Conservation (phyloP, 495 filamentous ascomycete species). For the Aspergillus taichungensis region DNA sequence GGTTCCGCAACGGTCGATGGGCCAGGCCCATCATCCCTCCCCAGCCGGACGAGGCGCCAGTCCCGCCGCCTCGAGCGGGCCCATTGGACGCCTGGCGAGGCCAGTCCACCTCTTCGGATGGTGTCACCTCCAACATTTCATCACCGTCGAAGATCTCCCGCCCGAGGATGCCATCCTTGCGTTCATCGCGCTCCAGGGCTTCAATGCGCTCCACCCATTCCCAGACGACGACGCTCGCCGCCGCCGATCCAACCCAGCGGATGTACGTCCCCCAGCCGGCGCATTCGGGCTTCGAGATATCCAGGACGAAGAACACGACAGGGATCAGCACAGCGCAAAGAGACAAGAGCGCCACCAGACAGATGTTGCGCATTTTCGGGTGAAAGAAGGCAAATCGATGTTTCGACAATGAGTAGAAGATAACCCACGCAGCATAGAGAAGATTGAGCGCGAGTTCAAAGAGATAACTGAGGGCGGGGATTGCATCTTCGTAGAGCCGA, state of each 20-base stretch:
- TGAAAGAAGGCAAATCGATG: constrained; percentile 92
- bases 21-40: constrained; percentile 32
- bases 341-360: constrained; percentile 72
- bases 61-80: constrained; percentile 29
- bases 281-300: constrained; percentile 78
- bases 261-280: constrained; percentile 97
- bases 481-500: constrained; percentile 70
- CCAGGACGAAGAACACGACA: constrained; percentile 90
- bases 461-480: constrained; percentile 87
- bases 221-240: constrained; percentile 96
- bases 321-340: constrained; percentile 76
- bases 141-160: constrained; percentile 95
- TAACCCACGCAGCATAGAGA: constrained; percentile 89
- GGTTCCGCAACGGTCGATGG: constrained; percentile 31
- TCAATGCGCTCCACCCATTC: constrained; percentile 99
- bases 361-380: constrained; percentile 84
- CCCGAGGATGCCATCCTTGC: constrained; percentile 90
- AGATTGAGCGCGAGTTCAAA: constrained; percentile 85
- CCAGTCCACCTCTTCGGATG: constrained; percentile 50
- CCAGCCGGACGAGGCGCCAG: constrained; percentile 37
- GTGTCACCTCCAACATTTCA: constrained; percentile 79
- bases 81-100: constrained; percentile 28
- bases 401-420: constrained; percentile 90
- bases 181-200: constrained; percentile 88
- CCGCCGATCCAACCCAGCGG: constrained; percentile 92